phyloP scores from a whole-genome alignment of 2,329 filamentous ascomycete genomes.

The Fusarium sp. region DNA sequence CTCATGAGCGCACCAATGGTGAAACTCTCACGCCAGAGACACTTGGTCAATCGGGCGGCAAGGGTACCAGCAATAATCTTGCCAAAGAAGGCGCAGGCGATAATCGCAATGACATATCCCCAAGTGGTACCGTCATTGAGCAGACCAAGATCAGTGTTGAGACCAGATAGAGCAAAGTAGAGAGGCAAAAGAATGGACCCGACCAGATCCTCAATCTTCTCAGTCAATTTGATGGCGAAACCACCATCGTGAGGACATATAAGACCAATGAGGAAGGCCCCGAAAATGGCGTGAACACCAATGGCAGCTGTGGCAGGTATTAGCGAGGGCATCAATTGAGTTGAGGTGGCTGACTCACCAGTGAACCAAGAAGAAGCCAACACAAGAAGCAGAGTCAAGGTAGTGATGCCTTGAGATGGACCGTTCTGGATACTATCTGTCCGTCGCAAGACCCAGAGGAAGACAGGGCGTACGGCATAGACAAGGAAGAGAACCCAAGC shows the following conservation, averaged over 20 bases:
- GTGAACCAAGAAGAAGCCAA: slow-evolving; percentile 88
- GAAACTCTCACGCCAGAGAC: slow-evolving; percentile 89
- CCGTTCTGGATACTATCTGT: slow-evolving; percentile 87
- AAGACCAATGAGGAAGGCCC: slow-evolving; percentile 87
- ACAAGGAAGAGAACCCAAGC: slow-evolving; percentile 82
- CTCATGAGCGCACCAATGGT: slow-evolving; percentile 93
- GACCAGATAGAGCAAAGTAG: slow-evolving; percentile 91
- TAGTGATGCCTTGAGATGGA: slow-evolving; percentile 85
- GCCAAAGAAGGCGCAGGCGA: slow-evolving; percentile 81
- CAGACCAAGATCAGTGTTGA: slow-evolving; percentile 88
- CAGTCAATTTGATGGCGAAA: slow-evolving; percentile 89
- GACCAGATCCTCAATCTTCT: slow-evolving; percentile 94
- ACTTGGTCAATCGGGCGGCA: slow-evolving; percentile 75
- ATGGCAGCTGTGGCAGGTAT: slow-evolving; percentile 66
- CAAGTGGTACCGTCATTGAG: slow-evolving; percentile 84
- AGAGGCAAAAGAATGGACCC: slow-evolving; percentile 85
- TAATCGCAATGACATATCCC: slow-evolving; percentile 89
- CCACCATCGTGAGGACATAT: slow-evolving; percentile 92
- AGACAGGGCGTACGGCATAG: slow-evolving; percentile 76
- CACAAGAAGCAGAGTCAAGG: slow-evolving; percentile 82
- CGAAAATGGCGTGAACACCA: slow-evolving; percentile 94
- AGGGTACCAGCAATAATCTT: slow-evolving; percentile 87
- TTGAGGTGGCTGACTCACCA: slow-evolving; percentile 47
- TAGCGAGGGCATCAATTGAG: neutral
- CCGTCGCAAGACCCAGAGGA: slow-evolving; percentile 78